Conservation (phyloP, 352 stramenopile genomes). For the Globisporangium cylindrosporum region DNA sequence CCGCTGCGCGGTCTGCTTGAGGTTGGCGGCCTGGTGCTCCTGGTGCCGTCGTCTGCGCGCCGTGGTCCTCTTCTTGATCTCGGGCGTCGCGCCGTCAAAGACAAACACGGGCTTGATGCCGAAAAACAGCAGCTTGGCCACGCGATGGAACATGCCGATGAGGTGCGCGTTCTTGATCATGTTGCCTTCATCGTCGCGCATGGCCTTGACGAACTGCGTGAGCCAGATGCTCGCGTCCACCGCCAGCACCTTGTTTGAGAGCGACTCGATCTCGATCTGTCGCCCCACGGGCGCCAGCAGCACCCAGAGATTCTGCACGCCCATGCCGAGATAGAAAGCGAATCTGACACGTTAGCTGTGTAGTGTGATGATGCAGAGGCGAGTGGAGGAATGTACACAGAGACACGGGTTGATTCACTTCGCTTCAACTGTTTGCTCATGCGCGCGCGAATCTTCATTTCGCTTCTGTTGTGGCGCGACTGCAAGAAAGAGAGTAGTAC, state of each 20-base stretch:
- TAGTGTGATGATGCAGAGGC: not conserved
- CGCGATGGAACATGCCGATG: slow-evolving; percentile 92
- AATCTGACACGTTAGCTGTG: not conserved
- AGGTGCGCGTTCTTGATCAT: slow-evolving; percentile 96
- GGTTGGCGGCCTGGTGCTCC: slow-evolving; percentile 70
- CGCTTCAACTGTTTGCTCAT: not conserved
- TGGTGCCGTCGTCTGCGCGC: slow-evolving; percentile 61
- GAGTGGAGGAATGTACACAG: not conserved
- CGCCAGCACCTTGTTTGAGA: slow-evolving; percentile 94
- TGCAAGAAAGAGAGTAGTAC: not conserved
- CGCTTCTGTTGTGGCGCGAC: slow-evolving; percentile 1
- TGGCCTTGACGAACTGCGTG: slow-evolving; percentile 99
- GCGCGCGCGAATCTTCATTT: slow-evolving; percentile 10
- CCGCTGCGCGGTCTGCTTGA: slow-evolving; percentile 92
- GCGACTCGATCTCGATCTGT: slow-evolving; percentile 97
- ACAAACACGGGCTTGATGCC: slow-evolving; percentile 98
- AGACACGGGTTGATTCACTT: not conserved
- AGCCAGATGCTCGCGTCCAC: slow-evolving; percentile 99
- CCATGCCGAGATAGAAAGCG: slow-evolving; percentile 70
- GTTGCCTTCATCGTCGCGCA: slow-evolving; percentile 93
- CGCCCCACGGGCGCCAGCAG: slow-evolving; percentile 95
- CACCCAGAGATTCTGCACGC: slow-evolving; percentile 98
- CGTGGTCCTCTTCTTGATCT: slow-evolving; percentile 93
- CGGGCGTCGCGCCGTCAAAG: slow-evolving; percentile 97
- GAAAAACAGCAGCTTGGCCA: slow-evolving; percentile 95